A percentile compares a stretch with the other conserved stretches of the same genome.
Conservation (phyloP, 1,284 basidiomycete species). For the Porodaedalea pini region DNA sequence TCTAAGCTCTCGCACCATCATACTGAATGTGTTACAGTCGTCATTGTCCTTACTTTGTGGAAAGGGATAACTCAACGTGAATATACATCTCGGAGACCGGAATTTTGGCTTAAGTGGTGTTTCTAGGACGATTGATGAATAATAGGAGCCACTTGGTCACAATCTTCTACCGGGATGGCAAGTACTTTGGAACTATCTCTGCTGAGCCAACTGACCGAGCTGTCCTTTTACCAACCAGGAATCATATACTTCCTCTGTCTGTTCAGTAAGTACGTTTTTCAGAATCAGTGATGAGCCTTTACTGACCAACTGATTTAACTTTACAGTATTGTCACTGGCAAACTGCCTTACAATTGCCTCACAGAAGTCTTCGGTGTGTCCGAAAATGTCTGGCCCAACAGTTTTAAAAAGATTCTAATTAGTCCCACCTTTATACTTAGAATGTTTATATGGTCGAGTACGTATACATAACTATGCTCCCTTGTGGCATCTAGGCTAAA, state of each 20-base stretch:
- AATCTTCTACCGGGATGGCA: not conserved
- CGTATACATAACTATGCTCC: not conserved
- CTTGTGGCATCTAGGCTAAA: not conserved
- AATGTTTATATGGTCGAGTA: not conserved
- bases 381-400: no score
- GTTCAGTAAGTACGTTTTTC: not conserved
- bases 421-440: not conserved
- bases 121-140: not conserved
- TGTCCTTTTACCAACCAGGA: not conserved
- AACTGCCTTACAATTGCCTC: not conserved
- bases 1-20: not conserved
- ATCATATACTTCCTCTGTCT: not conserved
- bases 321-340: not conserved
- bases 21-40: not conserved
- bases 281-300: not conserved
- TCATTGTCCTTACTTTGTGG: not conserved
- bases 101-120: not conserved
- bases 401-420: not conserved
- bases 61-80: not conserved
- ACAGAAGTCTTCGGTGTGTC: not conserved
- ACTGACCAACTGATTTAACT: not conserved
- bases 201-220: not conserved
- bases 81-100: no score
- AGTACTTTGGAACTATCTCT: not conserved
- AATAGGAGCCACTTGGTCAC: not conserved